Evolutionary conservation across 2,329 filamentous ascomycete genomes (phyloP), one percentile per base, ranked within the genome.

Genomic region (Chaetomiaceae sp.): DNA sequence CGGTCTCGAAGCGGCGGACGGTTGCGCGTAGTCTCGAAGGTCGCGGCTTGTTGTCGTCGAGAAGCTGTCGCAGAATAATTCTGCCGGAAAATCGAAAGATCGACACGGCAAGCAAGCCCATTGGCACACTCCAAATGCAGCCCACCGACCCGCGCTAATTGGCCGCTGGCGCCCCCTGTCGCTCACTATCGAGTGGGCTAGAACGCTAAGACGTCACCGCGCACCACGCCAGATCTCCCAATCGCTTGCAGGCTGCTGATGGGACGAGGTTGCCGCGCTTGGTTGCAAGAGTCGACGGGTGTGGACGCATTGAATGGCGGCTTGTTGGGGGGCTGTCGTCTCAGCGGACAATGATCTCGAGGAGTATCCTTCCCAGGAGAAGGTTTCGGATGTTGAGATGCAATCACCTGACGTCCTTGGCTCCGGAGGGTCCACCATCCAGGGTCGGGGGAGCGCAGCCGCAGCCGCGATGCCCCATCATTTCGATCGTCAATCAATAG

Each of bases 361-460:
- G n/a, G n/a, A n/a, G n/a, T n/a, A n/a, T n/a, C n/a, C n/a, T n/a
- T n/a, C n/a, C n/a, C n/a, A n/a, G n/a, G n/a, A n/a, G n/a, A 31
- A 31, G 27, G 8, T 44, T 33, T 14, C 8, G 11, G n/a, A 9
- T 23, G n/a, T n/a, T 14, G 7, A 34, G 14, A 20, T 27, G 34
- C 27, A 36, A 47, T 58, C 54, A 60, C 54, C 55, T 56, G 51
- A 58, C 22, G 22, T 47, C 15, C 29, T 29, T 12, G 22, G 14
- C 43, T 40, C 27, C 45, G 29, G 3, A 1, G 37, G 46, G n/a
- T 17, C 54, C 54, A 56, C 50, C 31, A 20, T 36, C 54, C 23
- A 50, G 54, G 54, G 46, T 56, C 54, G 54, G 54, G 54, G 46
- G 22, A 46, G 20, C 27, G 20, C 23, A 49, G 38, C 34, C 22